Base-by-base conservation (phyloP, 768 basidiomycete species). In the Rhodotorula diobovata region DNA sequence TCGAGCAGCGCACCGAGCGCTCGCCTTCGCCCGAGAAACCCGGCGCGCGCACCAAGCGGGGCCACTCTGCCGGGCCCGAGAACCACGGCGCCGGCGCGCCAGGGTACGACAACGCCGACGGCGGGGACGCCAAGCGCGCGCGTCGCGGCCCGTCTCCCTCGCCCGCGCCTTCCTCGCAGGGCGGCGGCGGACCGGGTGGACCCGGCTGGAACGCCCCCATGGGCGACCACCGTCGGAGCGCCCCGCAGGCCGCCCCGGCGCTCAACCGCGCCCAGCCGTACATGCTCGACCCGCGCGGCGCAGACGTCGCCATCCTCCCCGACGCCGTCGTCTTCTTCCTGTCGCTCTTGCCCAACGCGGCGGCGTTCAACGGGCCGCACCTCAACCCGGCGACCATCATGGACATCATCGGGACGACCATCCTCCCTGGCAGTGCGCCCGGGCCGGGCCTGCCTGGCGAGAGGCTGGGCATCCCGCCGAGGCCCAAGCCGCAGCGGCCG, bases 261-360 rank as follows among this genome's bases (percentile, higher is more conserved):
- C 80, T 80, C 23, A 60, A 58, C 69, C 73, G 58, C 68, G 71
- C 73, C 73, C 76, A 34, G 76, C 81, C n/a, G 76, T 88, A 59
- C 85, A 85, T 60, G 79, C 82, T 71, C 70, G 80, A 81, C 76
- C 68, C 77, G 30, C 74, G 73, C 15, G 80, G 80, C 2, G 62
- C 66, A 61, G 60, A 69, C 64, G 58, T 75, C 45, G 73, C 67
- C 23, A 67, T 75, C 51, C 84, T 93, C 43, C 82, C 82, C 32
- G 79, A 77, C 55, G 76, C 79, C 1, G 75, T 95, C 25, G 85
- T 86, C n/a, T 90, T 88, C 87, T 95, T 97, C 80, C 83, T 96
- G 45, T 87, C 88, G 37, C 86, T 87, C 72, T 81, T 98, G 61
- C 94, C 94, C 11, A 81, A 84, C 51, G 82, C 89, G 10, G 73